Evolutionary conservation across 1,139 yeast genomes (phyloP), one percentile per base, ranked within the genome.

Genomic region (Nakaseomyces kungkrabaensis): DNA sequence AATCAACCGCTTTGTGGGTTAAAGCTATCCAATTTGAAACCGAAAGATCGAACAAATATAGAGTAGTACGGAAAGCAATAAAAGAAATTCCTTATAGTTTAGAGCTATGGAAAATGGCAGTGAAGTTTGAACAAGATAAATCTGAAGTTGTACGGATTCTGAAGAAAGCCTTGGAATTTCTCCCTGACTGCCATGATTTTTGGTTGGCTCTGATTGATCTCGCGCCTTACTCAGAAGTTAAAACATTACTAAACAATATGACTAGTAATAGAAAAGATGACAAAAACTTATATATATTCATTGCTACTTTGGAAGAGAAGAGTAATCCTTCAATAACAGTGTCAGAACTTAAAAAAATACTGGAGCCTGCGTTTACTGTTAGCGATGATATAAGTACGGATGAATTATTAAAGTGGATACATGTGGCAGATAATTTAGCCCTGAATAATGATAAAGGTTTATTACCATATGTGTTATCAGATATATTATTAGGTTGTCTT

Each of bases 271-370:
- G 84, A 24, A 73, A 76, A 4, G 69, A 73, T 4, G 75, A 79
- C n/a, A 68, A 73, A 45, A 72, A 74, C 29, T 73, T 88, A 1
- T 87, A 95, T 94, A 68, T 87, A 1, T 73, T 82, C 0, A 90
- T 89, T 1, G 76, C 81, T 1, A 77, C 81, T 52, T 63, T 88
- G 13, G 95, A 88, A 65, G 95, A 87, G 60, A 71, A 76, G 48
- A 62, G 64, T 0, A 66, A 73, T 1, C 69, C 65, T 6, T 68
- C 47, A 7, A 45, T 70, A 26, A 74, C 74, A 50, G 58, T 75
- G 5, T 56, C 56, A 1, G 75, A 29, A 41, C 2, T 27, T n/a
- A 41, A 29, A 25, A 29, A 29, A n/a, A 2, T 41, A 4, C 7
- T 41, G 9, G 7, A 13, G 3, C 10, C 33, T n/a, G 44, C 24